Conservation (phyloP, 495 filamentous ascomycete genomes). For the Hypoxylon rickii region DNA sequence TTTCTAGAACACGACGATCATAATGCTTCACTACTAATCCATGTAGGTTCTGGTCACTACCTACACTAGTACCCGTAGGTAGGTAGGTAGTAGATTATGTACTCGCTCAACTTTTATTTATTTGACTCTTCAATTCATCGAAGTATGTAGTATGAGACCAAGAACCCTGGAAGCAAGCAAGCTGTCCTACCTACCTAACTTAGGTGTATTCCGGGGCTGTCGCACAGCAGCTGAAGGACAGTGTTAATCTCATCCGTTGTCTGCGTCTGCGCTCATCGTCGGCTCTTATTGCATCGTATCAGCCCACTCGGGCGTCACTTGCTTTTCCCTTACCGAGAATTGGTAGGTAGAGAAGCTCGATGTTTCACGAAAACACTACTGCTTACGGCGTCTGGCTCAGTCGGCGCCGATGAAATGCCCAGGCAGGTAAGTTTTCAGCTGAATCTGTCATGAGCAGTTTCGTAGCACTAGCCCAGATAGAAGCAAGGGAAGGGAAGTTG, state of each 20-base stretch:
- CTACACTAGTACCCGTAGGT: no score
- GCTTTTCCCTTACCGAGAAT: background rate
- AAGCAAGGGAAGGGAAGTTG: background rate
- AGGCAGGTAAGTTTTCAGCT: no score
- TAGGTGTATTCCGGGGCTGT: constrained; percentile 13
- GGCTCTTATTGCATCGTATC: no score
- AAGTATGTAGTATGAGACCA: no score
- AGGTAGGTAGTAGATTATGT: background rate
- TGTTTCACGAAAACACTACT: constrained; percentile 16
- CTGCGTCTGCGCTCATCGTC: background rate
- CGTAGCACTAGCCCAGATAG: no score
- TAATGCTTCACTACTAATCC: constrained; percentile 9
- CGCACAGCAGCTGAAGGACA: constrained; percentile 8
- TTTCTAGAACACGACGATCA: constrained; percentile 29
- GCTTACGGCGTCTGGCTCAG: constrained; percentile 12
- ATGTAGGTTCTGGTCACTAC: background rate
- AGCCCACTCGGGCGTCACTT: no score
- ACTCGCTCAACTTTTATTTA: no score
- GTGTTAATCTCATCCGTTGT: constrained; percentile 5
- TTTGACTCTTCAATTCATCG: no score
- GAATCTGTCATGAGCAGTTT: no score
- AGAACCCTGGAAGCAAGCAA: no score
- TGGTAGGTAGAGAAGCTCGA: background rate
- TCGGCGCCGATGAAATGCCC: background rate
- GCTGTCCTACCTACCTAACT: background rate